phyloP scores from a whole-genome alignment of 2,329 filamentous ascomycete genomes.

The Diaporthe caulivora region DNA sequence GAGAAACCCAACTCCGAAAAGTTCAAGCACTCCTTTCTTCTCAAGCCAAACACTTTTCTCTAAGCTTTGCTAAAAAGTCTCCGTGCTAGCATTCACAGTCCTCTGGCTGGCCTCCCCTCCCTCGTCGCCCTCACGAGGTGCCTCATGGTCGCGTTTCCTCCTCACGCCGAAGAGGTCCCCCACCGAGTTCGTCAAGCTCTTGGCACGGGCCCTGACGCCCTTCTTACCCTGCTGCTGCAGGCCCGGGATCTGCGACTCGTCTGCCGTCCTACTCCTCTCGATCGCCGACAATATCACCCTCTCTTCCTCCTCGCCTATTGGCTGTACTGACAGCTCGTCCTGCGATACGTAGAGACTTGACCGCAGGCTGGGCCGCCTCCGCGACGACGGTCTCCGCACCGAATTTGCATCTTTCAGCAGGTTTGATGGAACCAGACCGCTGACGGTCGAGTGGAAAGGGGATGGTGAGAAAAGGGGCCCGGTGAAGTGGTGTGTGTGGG shows the following conservation, averaged over 20 bases:
- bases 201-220: conserved; percentile 39
- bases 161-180: conserved; percentile 36
- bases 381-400: conserved; percentile 55
- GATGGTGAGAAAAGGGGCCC: conserved; percentile 70
- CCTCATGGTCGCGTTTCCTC: conserved; percentile 21
- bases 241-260: conserved; percentile 8
- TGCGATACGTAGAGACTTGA: conserved; percentile 68
- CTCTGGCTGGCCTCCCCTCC: neutral
- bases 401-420: conserved; percentile 61
- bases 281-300: conserved; percentile 37
- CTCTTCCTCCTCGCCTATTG: conserved; percentile 40
- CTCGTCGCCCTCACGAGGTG: neutral
- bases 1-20: neutral
- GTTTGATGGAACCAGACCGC: conserved; percentile 68
- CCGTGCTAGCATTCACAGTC: conserved; percentile 2
- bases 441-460: conserved; percentile 70
- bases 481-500: conserved; percentile 55
- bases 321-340: conserved; percentile 51
- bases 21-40: neutral
- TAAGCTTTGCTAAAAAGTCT: conserved; percentile 10
- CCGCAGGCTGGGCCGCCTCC: conserved; percentile 62
- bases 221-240: conserved; percentile 5
- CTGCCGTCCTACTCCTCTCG: conserved; percentile 35
- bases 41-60: conserved; percentile 11
- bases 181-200: conserved; percentile 39